phyloP scores from a whole-genome alignment of 768 basidiomycete species.

The Aureoboletus auriporus region DNA sequence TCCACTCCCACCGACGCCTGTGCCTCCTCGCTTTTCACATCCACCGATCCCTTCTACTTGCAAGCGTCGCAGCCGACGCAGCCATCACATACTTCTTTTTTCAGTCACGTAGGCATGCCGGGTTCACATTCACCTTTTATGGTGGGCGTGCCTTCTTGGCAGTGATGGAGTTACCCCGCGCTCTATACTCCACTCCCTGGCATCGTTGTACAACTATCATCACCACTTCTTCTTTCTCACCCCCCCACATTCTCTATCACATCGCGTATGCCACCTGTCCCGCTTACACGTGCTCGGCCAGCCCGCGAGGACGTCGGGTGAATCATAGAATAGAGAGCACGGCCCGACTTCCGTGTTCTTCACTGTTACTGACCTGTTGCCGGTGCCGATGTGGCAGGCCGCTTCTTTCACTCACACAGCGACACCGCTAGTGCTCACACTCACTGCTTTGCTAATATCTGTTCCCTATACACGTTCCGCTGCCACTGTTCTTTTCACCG shows the following conservation, averaged over 20 bases:
- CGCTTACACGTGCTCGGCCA: not conserved
- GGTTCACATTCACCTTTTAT: constrained; percentile 39
- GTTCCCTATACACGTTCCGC: not conserved
- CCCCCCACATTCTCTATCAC: constrained; percentile 1
- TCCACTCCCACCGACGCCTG: constrained; percentile 23
- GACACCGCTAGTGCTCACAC: not conserved
- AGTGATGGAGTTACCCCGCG: constrained; percentile 4
- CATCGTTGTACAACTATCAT: constrained; percentile 12
- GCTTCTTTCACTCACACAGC: not conserved
- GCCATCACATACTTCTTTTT: constrained; percentile 30
- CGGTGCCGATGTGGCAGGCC: not conserved
- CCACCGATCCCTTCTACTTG: constrained; percentile 49
- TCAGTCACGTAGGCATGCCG: constrained; percentile 36
- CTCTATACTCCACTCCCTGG: not conserved
- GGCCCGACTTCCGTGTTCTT: not conserved
- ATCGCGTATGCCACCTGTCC: not conserved
- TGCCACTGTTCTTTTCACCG: constrained; percentile 4
- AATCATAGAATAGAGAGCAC: constrained; percentile 12
- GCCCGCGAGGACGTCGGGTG: not conserved
- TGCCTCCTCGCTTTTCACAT: constrained; percentile 35
- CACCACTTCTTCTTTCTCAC: not conserved
- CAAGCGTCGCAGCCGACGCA: constrained; percentile 39
- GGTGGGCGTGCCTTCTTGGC: constrained; percentile 25
- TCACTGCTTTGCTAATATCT: too few species aligned
- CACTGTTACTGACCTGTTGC: constrained; percentile 4